These are phyloP conservation scores for Zygnema circumcarinatum DNA, from an alignment of 139 green algal species.

Conservation along the genomic window DNA sequence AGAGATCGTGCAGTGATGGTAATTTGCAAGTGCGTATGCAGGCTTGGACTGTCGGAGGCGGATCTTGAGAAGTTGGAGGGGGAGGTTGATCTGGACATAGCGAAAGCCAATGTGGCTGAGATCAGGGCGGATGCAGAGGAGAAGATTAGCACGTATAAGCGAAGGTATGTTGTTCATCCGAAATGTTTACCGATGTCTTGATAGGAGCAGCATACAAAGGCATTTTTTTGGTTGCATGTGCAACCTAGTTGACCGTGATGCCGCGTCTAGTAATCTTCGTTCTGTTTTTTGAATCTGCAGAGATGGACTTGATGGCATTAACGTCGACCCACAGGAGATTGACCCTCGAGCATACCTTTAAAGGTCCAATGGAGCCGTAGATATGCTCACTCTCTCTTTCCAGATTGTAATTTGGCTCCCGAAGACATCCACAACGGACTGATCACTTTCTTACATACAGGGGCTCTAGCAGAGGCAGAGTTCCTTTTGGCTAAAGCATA, in stretches of 20 bases:
- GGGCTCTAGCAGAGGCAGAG: no score
- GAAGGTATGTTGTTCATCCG: constrained; percentile 9
- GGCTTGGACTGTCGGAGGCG: not conserved
- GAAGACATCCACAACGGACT: not conserved
- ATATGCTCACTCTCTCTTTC: not conserved
- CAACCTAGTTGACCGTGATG: not conserved
- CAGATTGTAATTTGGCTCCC: not conserved
- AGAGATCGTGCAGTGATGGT: no score
- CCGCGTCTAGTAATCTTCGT: not conserved
- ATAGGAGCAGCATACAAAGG: not conserved
- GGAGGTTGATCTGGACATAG: constrained; percentile 11
- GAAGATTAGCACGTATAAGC: constrained; percentile 30
- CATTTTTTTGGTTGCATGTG: not conserved
- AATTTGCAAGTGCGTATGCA: not conserved
- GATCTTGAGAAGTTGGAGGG: constrained; percentile 27
- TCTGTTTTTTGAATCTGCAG: not conserved
- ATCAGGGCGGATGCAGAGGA: constrained; percentile 18
- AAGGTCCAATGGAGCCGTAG: not conserved
- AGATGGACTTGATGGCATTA: not conserved
- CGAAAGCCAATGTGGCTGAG: not conserved
- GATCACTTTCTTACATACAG: no score
- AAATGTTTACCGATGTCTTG: not conserved
- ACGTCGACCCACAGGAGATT: not conserved
- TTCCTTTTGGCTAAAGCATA: no score
- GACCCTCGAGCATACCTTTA: constrained; percentile 16